Evolutionary conservation across 202 grass and related monocot genomes (phyloP).

Genomic region (Thinopyrum obtusiflorum): DNA sequence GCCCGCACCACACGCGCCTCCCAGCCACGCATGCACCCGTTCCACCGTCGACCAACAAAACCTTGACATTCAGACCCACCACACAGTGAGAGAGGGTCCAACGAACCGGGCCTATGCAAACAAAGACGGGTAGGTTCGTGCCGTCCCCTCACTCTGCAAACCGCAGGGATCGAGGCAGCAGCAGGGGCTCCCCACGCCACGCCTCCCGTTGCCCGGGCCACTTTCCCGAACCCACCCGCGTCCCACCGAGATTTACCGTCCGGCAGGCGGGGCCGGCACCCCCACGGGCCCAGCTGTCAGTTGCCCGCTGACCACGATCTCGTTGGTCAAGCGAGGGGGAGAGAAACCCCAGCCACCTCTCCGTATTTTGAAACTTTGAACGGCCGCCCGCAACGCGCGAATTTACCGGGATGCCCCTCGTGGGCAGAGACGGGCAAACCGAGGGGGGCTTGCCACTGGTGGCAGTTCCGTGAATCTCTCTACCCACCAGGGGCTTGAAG

Average conservation of each 20-base stretch:
- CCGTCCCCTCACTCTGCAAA: background rate
- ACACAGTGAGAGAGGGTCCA: background rate
- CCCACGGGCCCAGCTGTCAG: background rate
- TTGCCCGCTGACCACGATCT: background rate
- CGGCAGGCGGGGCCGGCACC: background rate
- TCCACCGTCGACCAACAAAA: background rate
- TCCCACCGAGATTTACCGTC: background rate
- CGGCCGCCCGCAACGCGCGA: background rate
- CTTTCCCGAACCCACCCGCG: background rate
- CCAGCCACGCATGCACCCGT: background rate
- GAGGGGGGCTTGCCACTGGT: background rate
- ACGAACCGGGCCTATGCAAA: fast-evolving
- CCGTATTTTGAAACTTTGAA: background rate
- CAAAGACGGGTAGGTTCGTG: background rate
- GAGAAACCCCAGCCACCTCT: background rate
- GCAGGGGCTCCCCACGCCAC: background rate
- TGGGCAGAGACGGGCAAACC: background rate
- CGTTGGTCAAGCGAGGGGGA: background rate
- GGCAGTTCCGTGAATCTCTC: background rate
- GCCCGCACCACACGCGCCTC: background rate
- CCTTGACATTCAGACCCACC: background rate
- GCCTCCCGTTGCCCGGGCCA: background rate
- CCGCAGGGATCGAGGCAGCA: background rate
- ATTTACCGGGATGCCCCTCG: background rate
- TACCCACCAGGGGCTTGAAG: too few relatives aligned